phyloP scores from a whole-genome alignment of 176 grass and related monocot genomes.

The Cenchrus americanus region DNA sequence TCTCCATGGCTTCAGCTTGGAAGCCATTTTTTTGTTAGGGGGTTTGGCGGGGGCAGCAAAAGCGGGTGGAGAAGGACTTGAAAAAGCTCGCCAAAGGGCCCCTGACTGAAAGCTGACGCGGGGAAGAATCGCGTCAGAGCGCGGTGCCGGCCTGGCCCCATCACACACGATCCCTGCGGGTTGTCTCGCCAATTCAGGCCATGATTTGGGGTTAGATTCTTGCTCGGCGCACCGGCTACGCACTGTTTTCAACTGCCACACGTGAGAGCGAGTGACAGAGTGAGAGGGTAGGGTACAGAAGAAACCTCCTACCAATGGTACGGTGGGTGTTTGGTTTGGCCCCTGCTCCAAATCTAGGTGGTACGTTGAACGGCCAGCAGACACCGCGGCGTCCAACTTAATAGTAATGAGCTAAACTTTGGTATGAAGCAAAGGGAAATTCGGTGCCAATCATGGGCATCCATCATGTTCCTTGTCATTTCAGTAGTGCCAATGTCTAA shows the following conservation, averaged over 20 bases:
- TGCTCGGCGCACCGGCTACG: not conserved
- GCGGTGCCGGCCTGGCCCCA: not conserved
- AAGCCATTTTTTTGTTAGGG: too few species aligned
- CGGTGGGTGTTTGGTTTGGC: not conserved
- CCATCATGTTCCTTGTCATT: conserved; percentile 5
- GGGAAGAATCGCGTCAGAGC: not conserved
- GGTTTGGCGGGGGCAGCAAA: too few species aligned
- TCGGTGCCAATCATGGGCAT: not conserved
- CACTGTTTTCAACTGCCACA: conserved; percentile 9
- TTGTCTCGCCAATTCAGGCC: not conserved
- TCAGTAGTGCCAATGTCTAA: not conserved
- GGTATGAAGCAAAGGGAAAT: conserved; percentile 42
- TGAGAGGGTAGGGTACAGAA: not conserved
- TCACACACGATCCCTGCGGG: not conserved
- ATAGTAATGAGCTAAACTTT: conserved; percentile 18
- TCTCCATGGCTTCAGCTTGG: too few species aligned
- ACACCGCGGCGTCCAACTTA: conserved; percentile 13
- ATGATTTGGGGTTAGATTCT: not conserved
- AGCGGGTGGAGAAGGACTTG: too few species aligned
- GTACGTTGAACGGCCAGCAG: not conserved
- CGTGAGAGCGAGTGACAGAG: not conserved
- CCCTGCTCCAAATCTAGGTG: conserved; percentile 10
- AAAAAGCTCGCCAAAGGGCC: too few species aligned
- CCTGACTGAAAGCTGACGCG: not conserved
- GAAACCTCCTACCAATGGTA: conserved; percentile 21